Evolutionary conservation across 192 early-diverging fungal species (phyloP).

Genomic region (Allomyces arbusculus): DNA sequence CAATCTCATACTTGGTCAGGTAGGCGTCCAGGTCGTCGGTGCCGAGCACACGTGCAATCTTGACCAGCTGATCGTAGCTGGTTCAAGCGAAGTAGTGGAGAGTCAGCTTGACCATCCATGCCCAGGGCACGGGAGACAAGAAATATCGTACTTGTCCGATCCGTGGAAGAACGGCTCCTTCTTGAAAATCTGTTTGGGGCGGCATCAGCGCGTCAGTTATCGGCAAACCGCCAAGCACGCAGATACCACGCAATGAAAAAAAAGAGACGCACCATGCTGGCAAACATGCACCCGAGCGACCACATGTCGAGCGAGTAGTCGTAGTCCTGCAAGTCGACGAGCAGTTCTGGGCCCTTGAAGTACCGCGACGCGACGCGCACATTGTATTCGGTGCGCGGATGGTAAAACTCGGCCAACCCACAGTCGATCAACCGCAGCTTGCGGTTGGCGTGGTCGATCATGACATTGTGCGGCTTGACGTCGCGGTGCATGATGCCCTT

Average conservation of each 20-base stretch:
- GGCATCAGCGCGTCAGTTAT: neutral
- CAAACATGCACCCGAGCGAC: constrained; percentile 99
- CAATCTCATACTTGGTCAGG: constrained; percentile 86
- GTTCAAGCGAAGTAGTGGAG: no score
- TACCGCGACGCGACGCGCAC: constrained; percentile 96
- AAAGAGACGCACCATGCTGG: constrained; percentile 63
- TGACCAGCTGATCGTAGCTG: constrained; percentile 97
- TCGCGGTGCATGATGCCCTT: constrained; percentile 98
- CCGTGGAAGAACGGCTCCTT: constrained; percentile 99
- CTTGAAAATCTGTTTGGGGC: constrained; percentile 75
- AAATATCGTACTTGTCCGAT: neutral
- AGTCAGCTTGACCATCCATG: no score
- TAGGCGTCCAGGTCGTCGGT: constrained; percentile 88
- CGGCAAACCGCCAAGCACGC: neutral
- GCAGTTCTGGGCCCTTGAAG: constrained; percentile 95
- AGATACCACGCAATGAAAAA: neutral
- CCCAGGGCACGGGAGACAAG: neutral
- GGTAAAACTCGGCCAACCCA: constrained; percentile 98
- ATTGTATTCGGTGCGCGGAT: constrained; percentile 90
- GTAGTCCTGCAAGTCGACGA: constrained; percentile 96
- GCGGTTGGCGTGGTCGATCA: constrained; percentile 96
- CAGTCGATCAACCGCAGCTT: constrained; percentile 93
- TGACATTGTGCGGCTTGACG: constrained; percentile 98
- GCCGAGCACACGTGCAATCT: constrained; percentile 93
- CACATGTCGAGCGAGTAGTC: constrained; percentile 99